Base-by-base conservation (phyloP, 192 early-diverging fungal species). In the Chytriomyces hyalinus region DNA sequence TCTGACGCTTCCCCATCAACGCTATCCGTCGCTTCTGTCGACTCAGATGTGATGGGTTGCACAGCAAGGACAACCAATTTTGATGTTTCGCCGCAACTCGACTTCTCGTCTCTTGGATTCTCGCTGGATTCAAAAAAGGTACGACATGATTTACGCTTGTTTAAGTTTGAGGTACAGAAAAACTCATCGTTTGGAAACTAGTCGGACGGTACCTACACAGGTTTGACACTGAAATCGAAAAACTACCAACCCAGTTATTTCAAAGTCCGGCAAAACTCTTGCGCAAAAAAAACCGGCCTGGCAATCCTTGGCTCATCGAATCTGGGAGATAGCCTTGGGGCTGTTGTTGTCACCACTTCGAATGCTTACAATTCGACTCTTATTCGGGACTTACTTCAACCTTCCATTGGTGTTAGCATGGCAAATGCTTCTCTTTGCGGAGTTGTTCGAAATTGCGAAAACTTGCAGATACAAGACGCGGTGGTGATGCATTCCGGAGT, bases 191-290 rank as follows among this genome's bases (percentile, higher is more conserved):
- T 26, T 65, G 1, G 11, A 15, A 43, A 49, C 8, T 13, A 71
- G 50, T 50, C 48, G 48, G 28, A 71, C 48, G 49, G 49, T 13
- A 5, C n/a, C 26, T 71, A 59, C 70, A 2, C 70, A 24, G 70
- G n/a, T 22, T 17, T 75, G 10, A 6, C 63, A 10, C 13, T 75
- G 20, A 75, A 65, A 44, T 45, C 73, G 0, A 22, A 10, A 6
- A 75, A 65, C 26, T 75, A 75, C 63, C 9, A 49, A 28, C 73
- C 73, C 5, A 51, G 9, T 44, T 66, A 75, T 51, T 66, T 75
- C 20, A 8, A 49, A 48, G 15, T 75, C 9, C 51, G 20, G 20
- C 36, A 64, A 36, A 64, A 75, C 36, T 9, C 10, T 9, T 75
- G 73, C 47, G 6, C 49, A 2, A 75, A 66, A 49, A 75, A 75